phyloP scores from a whole-genome alignment of 2,329 filamentous ascomycete genomes.

The Fonsecaea monophora region DNA sequence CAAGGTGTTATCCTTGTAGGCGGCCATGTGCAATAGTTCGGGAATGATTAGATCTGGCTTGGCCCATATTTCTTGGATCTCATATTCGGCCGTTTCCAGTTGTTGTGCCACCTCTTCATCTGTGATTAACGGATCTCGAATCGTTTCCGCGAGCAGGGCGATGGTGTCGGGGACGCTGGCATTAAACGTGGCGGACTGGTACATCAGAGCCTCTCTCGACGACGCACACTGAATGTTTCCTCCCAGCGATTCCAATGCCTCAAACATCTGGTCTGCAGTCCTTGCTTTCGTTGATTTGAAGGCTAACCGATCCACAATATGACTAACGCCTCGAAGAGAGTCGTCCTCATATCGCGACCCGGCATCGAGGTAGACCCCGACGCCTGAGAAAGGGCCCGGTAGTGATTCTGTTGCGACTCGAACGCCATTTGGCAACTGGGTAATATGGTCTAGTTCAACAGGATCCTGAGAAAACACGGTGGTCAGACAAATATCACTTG shows the following conservation, averaged over 20 bases:
- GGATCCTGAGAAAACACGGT: constrained; percentile 69
- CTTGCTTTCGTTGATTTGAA: constrained; percentile 84
- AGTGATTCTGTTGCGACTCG: constrained; percentile 94
- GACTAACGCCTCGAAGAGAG: constrained; percentile 84
- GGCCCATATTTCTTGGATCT: constrained; percentile 96
- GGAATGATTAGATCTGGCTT: constrained; percentile 96
- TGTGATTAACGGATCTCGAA: constrained; percentile 82
- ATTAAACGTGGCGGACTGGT: constrained; percentile 98
- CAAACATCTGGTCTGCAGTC: constrained; percentile 82
- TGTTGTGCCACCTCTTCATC: constrained; percentile 87
- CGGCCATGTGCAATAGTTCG: constrained; percentile 92
- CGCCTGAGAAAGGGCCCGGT: constrained; percentile 90
- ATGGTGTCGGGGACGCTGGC: constrained; percentile 82
- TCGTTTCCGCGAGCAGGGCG: constrained; percentile 88
- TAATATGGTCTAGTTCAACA: constrained; percentile 84
- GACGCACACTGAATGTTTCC: constrained; percentile 98
- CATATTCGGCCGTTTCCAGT: constrained; percentile 89
- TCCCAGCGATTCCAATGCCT: constrained; percentile 83
- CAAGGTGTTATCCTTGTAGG: constrained; percentile 93
- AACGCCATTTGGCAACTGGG: constrained; percentile 87
- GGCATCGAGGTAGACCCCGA: constrained; percentile 94
- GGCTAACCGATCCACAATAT: constrained; percentile 93
- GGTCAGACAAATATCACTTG: constrained; percentile 13
- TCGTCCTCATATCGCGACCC: constrained; percentile 93
- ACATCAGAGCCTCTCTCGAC: constrained; percentile 95